A percentile compares a stretch with the other conserved stretches of the same genome.
phyloP scores from a whole-genome alignment of 2,329 filamentous ascomycete species.

The Diaporthe nobilis region DNA sequence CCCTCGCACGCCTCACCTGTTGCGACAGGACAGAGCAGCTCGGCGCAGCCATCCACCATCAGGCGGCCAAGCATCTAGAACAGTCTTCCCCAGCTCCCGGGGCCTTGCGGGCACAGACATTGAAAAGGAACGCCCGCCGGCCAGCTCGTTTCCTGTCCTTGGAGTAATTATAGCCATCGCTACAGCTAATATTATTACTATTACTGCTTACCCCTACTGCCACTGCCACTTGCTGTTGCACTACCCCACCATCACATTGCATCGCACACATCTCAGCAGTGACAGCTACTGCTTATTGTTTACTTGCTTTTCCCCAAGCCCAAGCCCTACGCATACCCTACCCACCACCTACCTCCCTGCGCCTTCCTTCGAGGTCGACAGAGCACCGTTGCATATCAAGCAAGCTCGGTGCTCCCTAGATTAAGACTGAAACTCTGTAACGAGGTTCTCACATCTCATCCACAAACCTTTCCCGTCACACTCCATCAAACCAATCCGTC shows the following conservation, averaged over 20 bases:
- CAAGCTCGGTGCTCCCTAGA: neutral
- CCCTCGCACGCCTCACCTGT: neutral
- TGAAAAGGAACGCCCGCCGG: slow-evolving; percentile 7
- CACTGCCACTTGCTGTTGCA: neutral
- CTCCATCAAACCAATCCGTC: neutral
- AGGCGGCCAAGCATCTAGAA: slow-evolving; percentile 33
- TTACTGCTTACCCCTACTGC: neutral
- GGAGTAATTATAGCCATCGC: neutral
- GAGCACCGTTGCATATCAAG: slow-evolving; percentile 28
- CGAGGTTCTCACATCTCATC: neutral
- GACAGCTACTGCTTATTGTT: slow-evolving; percentile 12
- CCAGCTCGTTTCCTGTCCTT: neutral
- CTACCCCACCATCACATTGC: slow-evolving; percentile 21
- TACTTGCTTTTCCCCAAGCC: neutral
- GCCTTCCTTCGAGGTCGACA: slow-evolving; percentile 16
- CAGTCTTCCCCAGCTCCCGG: slow-evolving; percentile 23
- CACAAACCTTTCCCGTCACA: neutral
- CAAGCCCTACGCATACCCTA: neutral
- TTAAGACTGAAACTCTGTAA: neutral
- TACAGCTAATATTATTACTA: neutral
- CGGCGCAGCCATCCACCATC: neutral
- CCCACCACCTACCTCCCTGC: neutral
- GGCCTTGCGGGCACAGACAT: slow-evolving; percentile 1
- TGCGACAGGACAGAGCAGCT: neutral
- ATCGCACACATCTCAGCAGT: slow-evolving; percentile 1